A percentile compares a stretch with the other conserved stretches of the same genome.
phyloP scores from a whole-genome alignment of 345 rosid genomes.

The Atalantia buxifolia region DNA sequence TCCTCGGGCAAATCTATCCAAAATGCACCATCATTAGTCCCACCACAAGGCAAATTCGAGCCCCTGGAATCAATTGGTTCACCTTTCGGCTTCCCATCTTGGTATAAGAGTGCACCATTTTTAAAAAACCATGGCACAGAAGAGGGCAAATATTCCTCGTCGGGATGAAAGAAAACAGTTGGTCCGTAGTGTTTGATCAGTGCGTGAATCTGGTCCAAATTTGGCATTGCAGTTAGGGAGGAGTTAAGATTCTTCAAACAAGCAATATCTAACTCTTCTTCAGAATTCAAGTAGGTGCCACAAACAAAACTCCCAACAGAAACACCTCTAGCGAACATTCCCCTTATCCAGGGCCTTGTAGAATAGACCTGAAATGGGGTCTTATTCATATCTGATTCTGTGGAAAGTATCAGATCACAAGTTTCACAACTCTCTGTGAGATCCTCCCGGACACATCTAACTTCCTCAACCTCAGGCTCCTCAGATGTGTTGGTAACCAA shows the following conservation, averaged over 20 bases:
- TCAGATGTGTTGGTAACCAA: conserved; percentile 45
- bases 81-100: conserved; percentile 42
- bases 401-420: conserved; percentile 41
- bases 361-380: conserved; percentile 59
- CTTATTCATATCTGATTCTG: conserved; percentile 31
- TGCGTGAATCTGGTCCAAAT: conserved; percentile 68
- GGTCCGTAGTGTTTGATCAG: conserved; percentile 76
- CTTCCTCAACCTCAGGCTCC: conserved; percentile 60
- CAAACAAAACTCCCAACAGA: conserved; percentile 84
- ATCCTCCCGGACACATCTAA: conserved; percentile 77
- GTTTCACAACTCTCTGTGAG: conserved; percentile 77
- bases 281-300: conserved; percentile 34
- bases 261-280: conserved; percentile 42
- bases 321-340: conserved; percentile 64
- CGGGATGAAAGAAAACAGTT: conserved; percentile 84
- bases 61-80: conserved; percentile 52
- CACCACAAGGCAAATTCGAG: conserved; percentile 70
- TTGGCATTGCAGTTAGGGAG: conserved; percentile 68
- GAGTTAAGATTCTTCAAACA: conserved; percentile 77
- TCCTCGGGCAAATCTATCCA: conserved; percentile 80
- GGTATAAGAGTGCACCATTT: conserved; percentile 67
- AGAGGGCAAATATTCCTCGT: conserved; percentile 81
- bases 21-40: conserved; percentile 59
- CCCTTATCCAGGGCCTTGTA: conserved; percentile 65
- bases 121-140: conserved; percentile 90